A percentile compares a stretch with the other conserved stretches of the same genome.
These are phyloP conservation scores for Miscanthus sacchariflorus DNA, from an alignment of 202 grass and related monocot species.

Conservation along the genomic window DNA sequence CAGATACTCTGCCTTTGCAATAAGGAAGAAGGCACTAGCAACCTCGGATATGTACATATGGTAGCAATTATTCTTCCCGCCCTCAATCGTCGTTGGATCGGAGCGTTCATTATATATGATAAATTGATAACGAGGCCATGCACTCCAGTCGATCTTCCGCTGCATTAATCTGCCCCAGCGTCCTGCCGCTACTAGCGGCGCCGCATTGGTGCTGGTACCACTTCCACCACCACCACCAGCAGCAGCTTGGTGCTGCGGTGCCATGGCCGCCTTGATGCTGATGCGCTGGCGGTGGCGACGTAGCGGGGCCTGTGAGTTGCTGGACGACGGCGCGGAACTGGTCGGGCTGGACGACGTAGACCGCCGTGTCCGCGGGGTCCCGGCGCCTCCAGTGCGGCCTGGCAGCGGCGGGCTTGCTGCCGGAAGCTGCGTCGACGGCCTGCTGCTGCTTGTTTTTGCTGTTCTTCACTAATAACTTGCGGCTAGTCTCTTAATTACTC, in stretches of 20 bases:
- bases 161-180: constrained; percentile 15
- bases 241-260: background rate
- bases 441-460: background rate
- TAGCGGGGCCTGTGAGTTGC: constrained; percentile 52
- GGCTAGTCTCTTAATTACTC: background rate
- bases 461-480: background rate
- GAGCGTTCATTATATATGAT: too few relatives aligned
- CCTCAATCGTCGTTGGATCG: background rate
- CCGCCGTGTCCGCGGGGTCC: constrained; percentile 35
- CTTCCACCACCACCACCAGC: background rate
- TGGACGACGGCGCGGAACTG: constrained; percentile 69
- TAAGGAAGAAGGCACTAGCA: too few relatives aligned
- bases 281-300: background rate
- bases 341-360: constrained; percentile 54
- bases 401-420: background rate
- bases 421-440: background rate
- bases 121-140: too few relatives aligned
- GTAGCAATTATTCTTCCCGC: background rate
- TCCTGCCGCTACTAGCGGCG: background rate
- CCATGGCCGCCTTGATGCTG: background rate
- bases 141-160: background rate
- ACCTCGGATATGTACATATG: background rate
- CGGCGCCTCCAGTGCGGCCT: constrained; percentile 47
- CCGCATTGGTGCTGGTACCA: too few relatives aligned
- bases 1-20: background rate